These are phyloP conservation scores for Aspergillus sp. DNA, from an alignment of 2,329 filamentous ascomycete genomes.

Conservation along the genomic window DNA sequence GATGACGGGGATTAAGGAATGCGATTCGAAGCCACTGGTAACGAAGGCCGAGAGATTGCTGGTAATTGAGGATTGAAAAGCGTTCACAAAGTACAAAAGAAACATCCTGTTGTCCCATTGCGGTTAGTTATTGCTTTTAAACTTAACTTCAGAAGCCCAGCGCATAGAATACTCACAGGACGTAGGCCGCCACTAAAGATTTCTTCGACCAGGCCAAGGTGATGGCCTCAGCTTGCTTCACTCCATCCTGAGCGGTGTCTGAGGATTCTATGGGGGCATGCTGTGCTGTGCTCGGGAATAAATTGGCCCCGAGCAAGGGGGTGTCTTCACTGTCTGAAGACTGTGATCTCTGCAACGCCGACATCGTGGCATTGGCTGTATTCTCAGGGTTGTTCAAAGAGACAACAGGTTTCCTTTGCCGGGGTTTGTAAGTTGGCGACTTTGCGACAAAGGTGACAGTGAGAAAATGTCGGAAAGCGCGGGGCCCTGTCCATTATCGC, in stretches of 20 bases:
- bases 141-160: background rate
- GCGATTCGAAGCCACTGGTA: conserved; percentile 53
- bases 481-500: background rate
- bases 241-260: conserved; percentile 33
- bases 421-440: background rate
- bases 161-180: conserved; percentile 32
- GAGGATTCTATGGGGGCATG: background rate
- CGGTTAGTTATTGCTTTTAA: background rate
- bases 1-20: conserved; percentile 58
- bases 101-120: conserved; percentile 37
- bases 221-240: conserved; percentile 46
- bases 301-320: background rate
- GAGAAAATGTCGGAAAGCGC: background rate
- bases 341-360: background rate
- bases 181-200: conserved; percentile 39
- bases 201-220: conserved; percentile 46
- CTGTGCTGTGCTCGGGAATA: conserved; percentile 5
- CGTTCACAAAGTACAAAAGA: conserved; percentile 44
- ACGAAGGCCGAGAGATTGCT: conserved; percentile 49
- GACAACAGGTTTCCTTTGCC: background rate
- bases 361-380: background rate
- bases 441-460: background rate
- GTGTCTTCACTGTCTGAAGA: conserved; percentile 1
- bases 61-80: conserved; percentile 41
- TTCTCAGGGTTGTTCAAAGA: background rate